Evolutionary conservation across 2,329 filamentous ascomycete species (phyloP), one percentile per base, ranked within the genome.

Genomic region (Cladosporium sp.): DNA sequence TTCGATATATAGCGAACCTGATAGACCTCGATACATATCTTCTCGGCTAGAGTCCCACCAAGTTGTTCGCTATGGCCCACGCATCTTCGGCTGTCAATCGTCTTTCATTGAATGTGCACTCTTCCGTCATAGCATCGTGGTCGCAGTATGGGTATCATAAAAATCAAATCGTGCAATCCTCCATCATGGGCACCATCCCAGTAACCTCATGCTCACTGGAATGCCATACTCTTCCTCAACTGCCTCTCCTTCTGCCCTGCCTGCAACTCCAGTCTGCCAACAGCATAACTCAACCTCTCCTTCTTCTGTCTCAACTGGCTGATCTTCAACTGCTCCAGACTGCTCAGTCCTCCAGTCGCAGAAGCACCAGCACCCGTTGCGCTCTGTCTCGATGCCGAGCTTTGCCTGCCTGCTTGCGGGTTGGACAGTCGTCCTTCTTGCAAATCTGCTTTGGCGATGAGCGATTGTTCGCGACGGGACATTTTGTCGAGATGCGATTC

Each of bases 201-300:
- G 37, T 25, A 40, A 9, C 19, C 22, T 3, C 47, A 50, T 11
- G 38, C 28, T 58, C 55, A 58, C 55, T 58, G 55, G 22, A 81
- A 80, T 62, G 85, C 86, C 83, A 89, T 87, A 71, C 86, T 89
- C 82, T 87, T 89, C 71, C 87, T 82, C 75, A 90, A 73, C 70
- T 89, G 86, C 65, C 87, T 80, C 73, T 89, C 83, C 70, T 82
- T 76, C 75, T 96, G 92, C 66, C 86, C 81, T n/a, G 90, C 88
- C 76, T 96, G 90, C 67, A 96, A 71, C 78, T 94, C 90, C 64
- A 97, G 74, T 61, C 92, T 82, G 71, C 94, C 90, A 17, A 96
- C 90, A 28, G 90, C 88, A 77, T 95, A 96, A 71, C 89, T 87
- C 66, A 96, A 76, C 51, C 90, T 84, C 74, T 96, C 91, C 74